phyloP scores from a whole-genome alignment of 1,284 basidiomycete species.

The Tilletia caries region DNA sequence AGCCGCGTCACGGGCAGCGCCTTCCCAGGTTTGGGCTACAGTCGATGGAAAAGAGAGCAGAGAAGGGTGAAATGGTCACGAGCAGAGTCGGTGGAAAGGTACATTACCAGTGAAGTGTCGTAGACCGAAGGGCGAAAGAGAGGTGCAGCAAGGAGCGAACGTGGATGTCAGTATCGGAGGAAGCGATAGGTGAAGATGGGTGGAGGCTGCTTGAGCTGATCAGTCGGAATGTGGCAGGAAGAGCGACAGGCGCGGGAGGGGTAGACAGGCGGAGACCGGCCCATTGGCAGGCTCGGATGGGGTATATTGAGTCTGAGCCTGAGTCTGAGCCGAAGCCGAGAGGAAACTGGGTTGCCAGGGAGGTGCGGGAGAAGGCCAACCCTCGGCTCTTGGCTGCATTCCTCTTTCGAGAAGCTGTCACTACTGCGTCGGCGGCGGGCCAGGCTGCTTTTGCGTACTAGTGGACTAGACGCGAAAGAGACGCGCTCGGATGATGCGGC shows the following conservation, averaged over 20 bases:
- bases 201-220: no score
- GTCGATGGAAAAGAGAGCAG: neutral
- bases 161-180: slow-evolving; percentile 9
- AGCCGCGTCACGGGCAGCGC: slow-evolving; percentile 37
- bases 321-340: neutral
- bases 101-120: slow-evolving; percentile 15
- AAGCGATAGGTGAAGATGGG: neutral
- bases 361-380: no score
- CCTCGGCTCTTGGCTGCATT: no score
- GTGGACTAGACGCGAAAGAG: slow-evolving; percentile 12
- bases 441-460: neutral
- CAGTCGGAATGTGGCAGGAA: neutral
- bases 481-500: slow-evolving; percentile 20
- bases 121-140: neutral
- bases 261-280: neutral
- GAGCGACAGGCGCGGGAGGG: neutral
- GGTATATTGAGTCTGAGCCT: neutral
- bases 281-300: neutral
- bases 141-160: neutral
- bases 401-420: no score
- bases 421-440: no score
- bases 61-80: neutral
- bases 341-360: neutral
- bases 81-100: slow-evolving; percentile 15
- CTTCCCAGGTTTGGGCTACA: slow-evolving; percentile 27